These are phyloP conservation scores for Trypanosoma scelopori DNA, from an alignment of 208 protist species.

Conservation along the genomic window DNA sequence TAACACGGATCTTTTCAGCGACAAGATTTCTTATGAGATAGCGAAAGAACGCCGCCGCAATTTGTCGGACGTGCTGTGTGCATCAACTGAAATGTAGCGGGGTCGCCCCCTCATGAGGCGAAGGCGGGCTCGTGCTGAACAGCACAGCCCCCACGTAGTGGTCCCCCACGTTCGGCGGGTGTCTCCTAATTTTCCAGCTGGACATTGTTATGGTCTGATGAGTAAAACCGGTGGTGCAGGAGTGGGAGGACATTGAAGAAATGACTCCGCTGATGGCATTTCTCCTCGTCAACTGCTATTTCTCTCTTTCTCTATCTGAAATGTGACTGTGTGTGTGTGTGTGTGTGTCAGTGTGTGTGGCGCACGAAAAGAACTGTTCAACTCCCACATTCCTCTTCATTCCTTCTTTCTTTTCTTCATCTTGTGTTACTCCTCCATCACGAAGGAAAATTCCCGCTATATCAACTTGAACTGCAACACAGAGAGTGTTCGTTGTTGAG, in stretches of 20 bases:
- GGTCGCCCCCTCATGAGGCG: not conserved
- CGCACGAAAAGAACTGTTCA: not conserved
- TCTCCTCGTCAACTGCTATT: not conserved
- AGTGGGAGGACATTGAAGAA: not conserved
- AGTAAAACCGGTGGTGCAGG: no score
- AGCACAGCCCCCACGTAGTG: no score
- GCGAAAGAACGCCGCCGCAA: slow-evolving; percentile 20
- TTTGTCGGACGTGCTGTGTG: slow-evolving; percentile 16
- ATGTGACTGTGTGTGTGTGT: slow-evolving; percentile 23
- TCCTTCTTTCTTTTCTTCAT: slow-evolving; percentile 10
- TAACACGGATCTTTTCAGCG: slow-evolving; percentile 12
- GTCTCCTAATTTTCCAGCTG: no score
- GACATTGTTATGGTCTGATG: no score
- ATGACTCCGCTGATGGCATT: not conserved
- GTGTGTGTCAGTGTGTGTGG: not conserved
- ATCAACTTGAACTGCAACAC: not conserved
- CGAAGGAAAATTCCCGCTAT: not conserved
- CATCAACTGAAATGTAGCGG: no score
- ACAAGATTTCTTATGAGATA: slow-evolving; percentile 8
- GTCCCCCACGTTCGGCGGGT: no score
- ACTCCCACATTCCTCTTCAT: slow-evolving; percentile 8
- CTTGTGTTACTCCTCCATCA: slow-evolving; percentile 6
- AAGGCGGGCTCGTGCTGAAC: not conserved
- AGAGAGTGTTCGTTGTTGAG: no score
- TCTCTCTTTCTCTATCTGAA: no score